Conservation (phyloP, 2,329 filamentous ascomycete genomes). For the Phyllosticta citriasiana region DNA sequence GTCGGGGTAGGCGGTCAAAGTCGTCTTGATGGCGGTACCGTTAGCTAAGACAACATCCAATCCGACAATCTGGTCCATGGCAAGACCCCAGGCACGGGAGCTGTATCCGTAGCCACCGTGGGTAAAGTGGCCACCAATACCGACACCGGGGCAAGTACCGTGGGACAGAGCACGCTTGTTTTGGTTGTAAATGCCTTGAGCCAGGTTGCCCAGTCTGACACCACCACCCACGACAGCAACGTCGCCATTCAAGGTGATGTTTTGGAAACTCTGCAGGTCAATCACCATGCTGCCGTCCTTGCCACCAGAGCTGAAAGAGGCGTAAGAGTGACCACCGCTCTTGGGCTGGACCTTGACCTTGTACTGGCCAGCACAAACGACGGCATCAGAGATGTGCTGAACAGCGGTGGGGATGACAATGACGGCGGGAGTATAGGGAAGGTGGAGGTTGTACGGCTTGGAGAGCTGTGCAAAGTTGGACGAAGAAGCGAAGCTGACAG, state of each 20-base stretch:
- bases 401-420: constrained; percentile 46
- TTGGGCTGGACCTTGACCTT: constrained; percentile 49
- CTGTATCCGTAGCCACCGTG: constrained; percentile 28
- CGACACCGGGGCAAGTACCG: constrained; percentile 42
- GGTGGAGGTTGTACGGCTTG: constrained; percentile 28
- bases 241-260: constrained; percentile 32
- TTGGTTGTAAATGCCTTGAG: constrained; percentile 24
- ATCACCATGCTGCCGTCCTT: constrained; percentile 41
- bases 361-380: constrained; percentile 45
- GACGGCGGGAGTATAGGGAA: constrained; percentile 39
- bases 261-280: constrained; percentile 37
- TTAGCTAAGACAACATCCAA: constrained; percentile 30
- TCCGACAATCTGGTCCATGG: constrained; percentile 25
- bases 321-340: constrained; percentile 57
- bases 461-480: constrained; percentile 16
- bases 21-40: constrained; percentile 29
- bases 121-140: constrained; percentile 27
- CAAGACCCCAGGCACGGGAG: constrained; percentile 26
- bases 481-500: constrained; percentile 13
- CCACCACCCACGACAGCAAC: constrained; percentile 40
- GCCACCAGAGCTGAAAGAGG: constrained; percentile 39
- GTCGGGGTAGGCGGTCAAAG: constrained; percentile 23
- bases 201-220: constrained; percentile 36
- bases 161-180: constrained; percentile 36
- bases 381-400: constrained; percentile 46